phyloP scores from a whole-genome alignment of 2,329 filamentous ascomycete species.

The Didymosphaeria variabile region DNA sequence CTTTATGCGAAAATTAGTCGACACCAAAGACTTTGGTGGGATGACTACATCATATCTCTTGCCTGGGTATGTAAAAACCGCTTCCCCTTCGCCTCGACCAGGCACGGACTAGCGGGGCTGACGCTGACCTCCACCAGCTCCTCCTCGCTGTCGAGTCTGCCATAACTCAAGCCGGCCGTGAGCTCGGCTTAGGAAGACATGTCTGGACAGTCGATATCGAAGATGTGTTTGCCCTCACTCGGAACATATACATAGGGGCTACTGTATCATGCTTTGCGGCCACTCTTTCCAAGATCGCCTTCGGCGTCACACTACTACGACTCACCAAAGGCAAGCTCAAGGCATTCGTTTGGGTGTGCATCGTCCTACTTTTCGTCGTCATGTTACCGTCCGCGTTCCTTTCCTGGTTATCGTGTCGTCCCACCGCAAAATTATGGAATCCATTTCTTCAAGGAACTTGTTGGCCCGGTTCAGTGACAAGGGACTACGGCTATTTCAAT shows the following conservation, averaged over 20 bases:
- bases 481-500: constrained; percentile 41
- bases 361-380: constrained; percentile 34
- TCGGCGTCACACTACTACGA: constrained; percentile 39
- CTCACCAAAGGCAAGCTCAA: constrained; percentile 25
- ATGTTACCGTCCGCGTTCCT: constrained; percentile 36
- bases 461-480: constrained; percentile 25
- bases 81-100: background rate
- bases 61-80: constrained; percentile 31
- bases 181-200: constrained; percentile 37
- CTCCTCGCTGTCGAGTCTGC: constrained; percentile 32
- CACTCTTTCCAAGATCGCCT: constrained; percentile 39
- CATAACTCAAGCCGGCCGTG: constrained; percentile 31
- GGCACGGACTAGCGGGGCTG: background rate
- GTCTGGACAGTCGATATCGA: constrained; percentile 25
- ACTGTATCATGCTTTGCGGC: constrained; percentile 38
- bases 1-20: constrained; percentile 40
- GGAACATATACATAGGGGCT: constrained; percentile 27
- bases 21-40: constrained; percentile 39
- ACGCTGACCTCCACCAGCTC: constrained; percentile 20
- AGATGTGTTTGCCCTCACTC: constrained; percentile 26
- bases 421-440: constrained; percentile 30
- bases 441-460: constrained; percentile 27
- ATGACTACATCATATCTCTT: constrained; percentile 37
- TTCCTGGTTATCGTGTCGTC: constrained; percentile 33
- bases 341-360: constrained; percentile 36